Evolutionary conservation across 345 rosid genomes (phyloP), one percentile per base, ranked within the genome.

Genomic region (Brassica napus): DNA sequence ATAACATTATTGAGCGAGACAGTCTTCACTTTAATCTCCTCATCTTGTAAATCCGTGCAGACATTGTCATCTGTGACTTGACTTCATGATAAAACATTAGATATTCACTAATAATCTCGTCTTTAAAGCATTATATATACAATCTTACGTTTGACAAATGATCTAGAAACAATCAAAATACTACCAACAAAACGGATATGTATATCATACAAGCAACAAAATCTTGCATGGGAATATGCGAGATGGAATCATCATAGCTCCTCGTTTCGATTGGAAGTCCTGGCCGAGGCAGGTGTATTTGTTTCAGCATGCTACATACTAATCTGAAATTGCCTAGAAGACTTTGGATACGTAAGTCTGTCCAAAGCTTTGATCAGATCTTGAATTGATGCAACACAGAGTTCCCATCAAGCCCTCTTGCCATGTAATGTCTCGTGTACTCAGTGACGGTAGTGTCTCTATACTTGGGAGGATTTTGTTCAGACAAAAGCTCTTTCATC

Each of bases 401-500:
- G 1, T 74, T 74, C 12, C 75, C 87, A 68, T 83, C 86, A 4
- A 81, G 80, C 10, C 87, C 87, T 77, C 69, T 87, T 18, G 62
- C 73, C n/a, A 28, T 64, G 77, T 24, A 59, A 60, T 60, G 16
- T 1, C 34, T 11, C 34, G 34, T 4, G 34, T 60, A 85, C 35
- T 85, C 88, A 37, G 30, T 42, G 16, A 86, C 37, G 0, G 85
- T 82, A 31, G 84, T 83, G 34, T 81, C 85, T 70, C 82, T 83
- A 63, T 85, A 89, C 72, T 65, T 82, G 0, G 85, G 85, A 59
- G 81, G 86, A 60, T 80, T 78, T 3, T 73, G 81, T 73, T 86
- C 82, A 1, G 88, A 86, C 31, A 85, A 68, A 80, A 87, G 42
- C 82, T 87, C 84, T 60, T 81, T 73, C 0, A 84, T 83, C 1